Evolutionary conservation across 1,284 basidiomycete species (phyloP).

Genomic region (Malassezia psittaci): DNA sequence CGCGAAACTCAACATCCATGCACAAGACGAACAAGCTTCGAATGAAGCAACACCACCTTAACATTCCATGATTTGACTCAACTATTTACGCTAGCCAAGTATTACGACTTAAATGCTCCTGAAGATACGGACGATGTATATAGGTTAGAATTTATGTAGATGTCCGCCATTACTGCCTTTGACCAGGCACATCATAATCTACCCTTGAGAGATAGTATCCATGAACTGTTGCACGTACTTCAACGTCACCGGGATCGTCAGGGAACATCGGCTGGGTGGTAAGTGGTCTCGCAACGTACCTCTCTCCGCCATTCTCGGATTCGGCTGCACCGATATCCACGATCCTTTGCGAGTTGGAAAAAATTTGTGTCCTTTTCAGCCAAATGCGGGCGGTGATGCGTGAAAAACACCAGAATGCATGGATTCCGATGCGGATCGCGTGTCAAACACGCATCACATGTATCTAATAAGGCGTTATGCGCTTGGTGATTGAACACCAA

Average conservation of each 20-base stretch:
- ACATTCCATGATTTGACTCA: too few species aligned
- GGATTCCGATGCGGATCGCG: constrained; percentile 35
- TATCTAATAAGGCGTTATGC: constrained; percentile 71
- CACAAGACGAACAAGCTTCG: too few species aligned
- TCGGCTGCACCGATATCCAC: constrained; percentile 67
- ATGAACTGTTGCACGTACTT: constrained; percentile 31
- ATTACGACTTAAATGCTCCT: too few species aligned
- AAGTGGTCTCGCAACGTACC: neutral
- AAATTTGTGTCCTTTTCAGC: constrained; percentile 76
- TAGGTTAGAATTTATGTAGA: too few species aligned
- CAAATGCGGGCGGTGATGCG: constrained; percentile 73
- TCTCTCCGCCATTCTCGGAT: constrained; percentile 56
- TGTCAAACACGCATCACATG: constrained; percentile 56
- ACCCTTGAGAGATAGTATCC: constrained; percentile 14
- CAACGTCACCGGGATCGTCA: constrained; percentile 30
- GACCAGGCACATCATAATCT: too few species aligned
- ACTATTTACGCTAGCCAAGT: too few species aligned
- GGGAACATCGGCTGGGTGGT: constrained; percentile 31
- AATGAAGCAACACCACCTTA: too few species aligned
- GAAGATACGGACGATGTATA: too few species aligned
- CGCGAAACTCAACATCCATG: constrained; percentile 26
- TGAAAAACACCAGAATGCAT: constrained; percentile 75
- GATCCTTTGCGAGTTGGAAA: constrained; percentile 59
- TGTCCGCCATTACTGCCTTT: neutral
- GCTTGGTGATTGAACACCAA: constrained; percentile 66